These are phyloP conservation scores for Carex arenaria DNA, from an alignment of 202 grass and related monocot species.

Conservation along the genomic window DNA sequence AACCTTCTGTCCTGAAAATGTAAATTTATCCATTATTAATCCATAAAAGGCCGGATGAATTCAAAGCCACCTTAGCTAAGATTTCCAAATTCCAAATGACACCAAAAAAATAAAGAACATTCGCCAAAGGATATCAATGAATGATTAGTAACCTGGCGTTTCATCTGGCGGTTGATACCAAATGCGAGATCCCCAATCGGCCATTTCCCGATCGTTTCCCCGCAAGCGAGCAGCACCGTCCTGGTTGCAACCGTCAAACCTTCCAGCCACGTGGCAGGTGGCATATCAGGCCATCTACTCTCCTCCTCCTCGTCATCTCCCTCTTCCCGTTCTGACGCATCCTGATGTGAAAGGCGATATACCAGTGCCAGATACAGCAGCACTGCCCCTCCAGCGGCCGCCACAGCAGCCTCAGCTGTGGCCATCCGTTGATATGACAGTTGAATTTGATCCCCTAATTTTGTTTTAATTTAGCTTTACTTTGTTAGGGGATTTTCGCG, in stretches of 20 bases:
- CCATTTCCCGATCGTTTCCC: slow-evolving; percentile 61
- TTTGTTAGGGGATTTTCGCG: neutral
- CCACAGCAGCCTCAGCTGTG: slow-evolving; percentile 15
- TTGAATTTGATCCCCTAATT: neutral
- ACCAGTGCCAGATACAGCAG: slow-evolving; percentile 17
- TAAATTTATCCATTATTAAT: neutral
- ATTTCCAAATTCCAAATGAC: slow-evolving; percentile 5
- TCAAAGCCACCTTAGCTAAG: neutral
- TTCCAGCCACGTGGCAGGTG: slow-evolving; percentile 52
- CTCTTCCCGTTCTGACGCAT: neutral
- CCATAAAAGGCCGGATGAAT: neutral
- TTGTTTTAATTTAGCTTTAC: neutral
- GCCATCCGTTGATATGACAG: slow-evolving; percentile 14
- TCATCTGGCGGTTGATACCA: slow-evolving; percentile 67
- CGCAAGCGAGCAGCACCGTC: slow-evolving; percentile 46
- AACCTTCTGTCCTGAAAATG: neutral
- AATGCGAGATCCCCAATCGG: slow-evolving; percentile 57
- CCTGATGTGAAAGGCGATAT: neutral
- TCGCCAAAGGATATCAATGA: neutral
- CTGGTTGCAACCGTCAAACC: slow-evolving; percentile 31
- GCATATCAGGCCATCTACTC: slow-evolving; percentile 40
- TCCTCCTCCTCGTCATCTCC: neutral
- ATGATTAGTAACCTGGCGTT: slow-evolving; percentile 36
- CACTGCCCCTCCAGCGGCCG: neutral
- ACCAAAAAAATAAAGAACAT: neutral